Base-by-base conservation (phyloP, 148 eudicot species). In the Cornus florida region DNA sequence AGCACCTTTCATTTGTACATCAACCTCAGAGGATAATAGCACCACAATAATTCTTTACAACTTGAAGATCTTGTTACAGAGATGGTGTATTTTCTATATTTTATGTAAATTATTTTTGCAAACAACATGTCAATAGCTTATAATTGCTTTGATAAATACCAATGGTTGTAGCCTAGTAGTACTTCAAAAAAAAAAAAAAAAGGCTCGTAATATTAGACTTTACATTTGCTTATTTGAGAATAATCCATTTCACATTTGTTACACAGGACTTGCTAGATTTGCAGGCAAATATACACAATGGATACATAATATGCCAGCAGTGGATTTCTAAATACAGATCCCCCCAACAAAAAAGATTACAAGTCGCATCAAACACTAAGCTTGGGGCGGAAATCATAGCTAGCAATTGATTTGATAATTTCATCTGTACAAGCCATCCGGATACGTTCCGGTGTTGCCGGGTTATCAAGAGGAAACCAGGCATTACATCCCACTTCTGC, bases 401-500 rank as follows among this genome's bases (percentile, higher is more conserved):
- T 77, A 3, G 73, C 82, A 72, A 93, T 86, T 56, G 86, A 85
- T 28, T 78, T 53, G 13, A 87, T 92, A 59, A 96, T 78, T 20
- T 93, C 90, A 78, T 93, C 99, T 0, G 72, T 67, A 75, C 99
- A 96, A 71, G 98, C 98, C 98, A 93, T 89, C 12, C 99, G 91
- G 62, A 96, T 96, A 69, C 99, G 89, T 82, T 96, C 99, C 2
- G 99, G 99, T 1, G 99, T 96, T 33, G 99, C 98, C 0, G 99
- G 99, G 76, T 84, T 96, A 80, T 96, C 99, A 5, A 96, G 91
- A 77, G 99, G 99, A 78, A 96, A 96, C 99, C 99, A 96, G 22
- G 79, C 93, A 14, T 59, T 78, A 60, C 69, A 67, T 53, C 98
- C 99, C 10, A 77, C 84, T 69, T 93, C 98, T 11, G 91, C 84